Percentiles rank a stretch among this genome's conserved stretches.
phyloP scores from a whole-genome alignment of 352 stramenopile genomes.

The Globisporangium splendens region DNA sequence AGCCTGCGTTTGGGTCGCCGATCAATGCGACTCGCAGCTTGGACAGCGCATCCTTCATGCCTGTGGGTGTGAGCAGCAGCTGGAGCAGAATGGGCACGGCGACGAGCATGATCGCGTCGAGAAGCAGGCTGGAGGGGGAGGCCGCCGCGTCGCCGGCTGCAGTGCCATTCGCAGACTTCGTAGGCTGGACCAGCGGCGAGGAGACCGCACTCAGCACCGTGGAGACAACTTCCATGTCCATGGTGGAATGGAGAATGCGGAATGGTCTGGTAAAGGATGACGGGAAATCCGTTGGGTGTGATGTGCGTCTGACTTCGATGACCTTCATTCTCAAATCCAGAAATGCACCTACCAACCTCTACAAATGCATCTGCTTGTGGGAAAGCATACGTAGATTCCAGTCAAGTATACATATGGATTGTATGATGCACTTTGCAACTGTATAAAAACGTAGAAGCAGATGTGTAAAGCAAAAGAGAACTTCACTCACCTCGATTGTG shows the following conservation, averaged over 20 bases:
- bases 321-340: background rate
- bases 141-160: conserved; percentile 25
- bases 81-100: conserved; percentile 4
- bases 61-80: conserved; percentile 34
- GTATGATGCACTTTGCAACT: background rate
- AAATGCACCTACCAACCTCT: background rate
- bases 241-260: conserved; percentile 4
- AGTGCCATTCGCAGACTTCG: conserved; percentile 11
- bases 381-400: background rate
- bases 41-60: conserved; percentile 27
- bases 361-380: background rate
- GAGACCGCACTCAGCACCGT: background rate
- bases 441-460: background rate
- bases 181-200: conserved; percentile 1
- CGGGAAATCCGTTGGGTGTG: too few relatives aligned
- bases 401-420: too few relatives aligned
- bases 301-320: too few relatives aligned
- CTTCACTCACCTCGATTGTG: too few relatives aligned
- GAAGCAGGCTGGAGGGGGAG: conserved; percentile 29
- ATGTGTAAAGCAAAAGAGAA: too few relatives aligned
- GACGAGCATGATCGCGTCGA: conserved; percentile 33
- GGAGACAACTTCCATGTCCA: conserved; percentile 8
- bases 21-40: conserved; percentile 20
- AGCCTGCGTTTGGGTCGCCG: conserved; percentile 13
- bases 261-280: too few relatives aligned